Percentiles rank a stretch among this genome's conserved stretches.
Evolutionary conservation across 75 land plant species (phyloP).

Genomic region (Picea glauca): DNA sequence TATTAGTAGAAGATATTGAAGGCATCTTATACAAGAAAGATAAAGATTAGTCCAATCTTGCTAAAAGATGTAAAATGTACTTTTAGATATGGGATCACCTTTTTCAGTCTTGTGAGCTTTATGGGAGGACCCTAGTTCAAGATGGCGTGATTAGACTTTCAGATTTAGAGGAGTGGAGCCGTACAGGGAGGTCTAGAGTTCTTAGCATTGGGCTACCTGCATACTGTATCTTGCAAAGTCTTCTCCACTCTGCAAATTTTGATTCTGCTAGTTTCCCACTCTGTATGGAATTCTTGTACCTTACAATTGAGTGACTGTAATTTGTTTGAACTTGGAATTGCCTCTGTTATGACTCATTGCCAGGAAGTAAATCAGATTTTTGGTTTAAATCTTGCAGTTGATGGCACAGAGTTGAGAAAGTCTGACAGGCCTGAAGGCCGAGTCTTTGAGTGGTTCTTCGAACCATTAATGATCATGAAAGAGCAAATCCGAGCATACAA

Average conservation of each 20-base stretch:
- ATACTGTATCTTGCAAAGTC: conserved; percentile 59
- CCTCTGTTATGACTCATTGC: too few relatives aligned
- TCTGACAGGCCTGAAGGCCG: conserved; percentile 64
- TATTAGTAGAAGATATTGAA: too few relatives aligned
- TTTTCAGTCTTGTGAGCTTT: conserved; percentile 56
- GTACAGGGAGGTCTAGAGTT: conserved; percentile 50
- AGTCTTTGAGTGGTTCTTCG: conserved; percentile 56
- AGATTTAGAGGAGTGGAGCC: conserved; percentile 64
- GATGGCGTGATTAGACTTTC: conserved; percentile 48
- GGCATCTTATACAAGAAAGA: too few relatives aligned
- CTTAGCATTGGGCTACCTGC: conserved; percentile 67
- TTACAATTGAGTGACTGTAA: too few relatives aligned
- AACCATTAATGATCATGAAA: not conserved
- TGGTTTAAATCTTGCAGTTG: conserved; percentile 31
- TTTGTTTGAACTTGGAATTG: too few relatives aligned
- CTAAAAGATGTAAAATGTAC: not conserved
- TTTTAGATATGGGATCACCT: conserved; percentile 81
- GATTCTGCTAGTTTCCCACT: conserved; percentile 60
- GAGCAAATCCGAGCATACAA: not conserved
- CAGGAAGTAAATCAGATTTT: too few relatives aligned
- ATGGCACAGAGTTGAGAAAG: conserved; percentile 63
- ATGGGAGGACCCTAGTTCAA: conserved; percentile 52
- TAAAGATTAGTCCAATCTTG: too few relatives aligned
- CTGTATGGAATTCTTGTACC: conserved; percentile 38
- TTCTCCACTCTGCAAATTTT: conserved; percentile 63